These are phyloP conservation scores for Brettanomyces custersianus DNA, from an alignment of 805 yeast genomes.

Conservation along the genomic window DNA sequence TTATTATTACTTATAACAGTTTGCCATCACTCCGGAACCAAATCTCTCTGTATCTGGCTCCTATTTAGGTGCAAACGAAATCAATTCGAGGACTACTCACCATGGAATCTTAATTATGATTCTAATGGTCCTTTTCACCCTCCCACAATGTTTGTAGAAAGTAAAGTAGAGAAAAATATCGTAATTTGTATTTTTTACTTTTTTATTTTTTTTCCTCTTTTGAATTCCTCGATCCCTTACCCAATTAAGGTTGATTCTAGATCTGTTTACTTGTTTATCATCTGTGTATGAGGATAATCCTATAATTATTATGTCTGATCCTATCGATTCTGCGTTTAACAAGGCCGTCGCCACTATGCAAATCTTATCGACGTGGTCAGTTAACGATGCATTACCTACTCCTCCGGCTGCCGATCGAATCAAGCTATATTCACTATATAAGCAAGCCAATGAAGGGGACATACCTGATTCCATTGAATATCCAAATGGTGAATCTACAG, in stretches of 20 bases:
- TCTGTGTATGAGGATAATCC: too few relatives aligned
- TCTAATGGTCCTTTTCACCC: conserved; percentile 63
- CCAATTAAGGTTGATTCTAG: too few relatives aligned
- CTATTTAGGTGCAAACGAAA: conserved; percentile 90
- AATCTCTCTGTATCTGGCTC: conserved; percentile 58
- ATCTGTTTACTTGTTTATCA: too few relatives aligned
- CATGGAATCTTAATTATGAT: conserved; percentile 35
- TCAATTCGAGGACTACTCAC: conserved; percentile 62
- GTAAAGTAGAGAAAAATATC: too few relatives aligned
- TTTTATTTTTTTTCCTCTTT: background rate
- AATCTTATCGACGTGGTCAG: conserved; percentile 57
- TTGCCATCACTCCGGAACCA: conserved; percentile 94
- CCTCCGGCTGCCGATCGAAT: conserved; percentile 69
- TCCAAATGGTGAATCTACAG: conserved; percentile 51
- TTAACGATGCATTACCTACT: conserved; percentile 56
- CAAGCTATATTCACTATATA: conserved; percentile 70
- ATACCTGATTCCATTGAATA: conserved; percentile 60
- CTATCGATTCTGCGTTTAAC: conserved; percentile 69
- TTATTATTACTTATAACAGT: conserved; percentile 25
- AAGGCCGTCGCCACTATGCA: conserved; percentile 76
- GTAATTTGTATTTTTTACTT: background rate
- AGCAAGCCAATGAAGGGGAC: conserved; percentile 86
- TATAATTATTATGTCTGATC: conserved; percentile 41
- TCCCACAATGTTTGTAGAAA: conserved; percentile 38
- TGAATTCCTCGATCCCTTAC: background rate